Percentiles rank a stretch among this genome's conserved stretches.
Conservation (phyloP, 768 basidiomycete genomes). For the Cystobasidium ongulense region DNA sequence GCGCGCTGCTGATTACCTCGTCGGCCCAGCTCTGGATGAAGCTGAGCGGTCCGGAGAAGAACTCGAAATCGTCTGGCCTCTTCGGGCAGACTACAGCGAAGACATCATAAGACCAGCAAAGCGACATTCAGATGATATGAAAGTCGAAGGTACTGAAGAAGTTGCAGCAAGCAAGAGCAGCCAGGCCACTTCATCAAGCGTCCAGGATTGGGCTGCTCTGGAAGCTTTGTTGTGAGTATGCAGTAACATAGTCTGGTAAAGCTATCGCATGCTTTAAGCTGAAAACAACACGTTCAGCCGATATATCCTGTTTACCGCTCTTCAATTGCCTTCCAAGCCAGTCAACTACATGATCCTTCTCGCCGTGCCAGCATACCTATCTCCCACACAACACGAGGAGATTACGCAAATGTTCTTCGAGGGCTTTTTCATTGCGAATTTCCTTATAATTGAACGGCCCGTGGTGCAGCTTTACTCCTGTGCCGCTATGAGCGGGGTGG, state of each 20-base stretch:
- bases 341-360: conserved; percentile 81
- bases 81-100: conserved; percentile 42
- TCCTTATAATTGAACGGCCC: conserved; percentile 71
- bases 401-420: conserved; percentile 83
- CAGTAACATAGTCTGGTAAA: no score
- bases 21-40: conserved; percentile 70
- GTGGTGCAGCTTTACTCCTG: conserved; percentile 74
- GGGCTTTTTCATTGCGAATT: conserved; percentile 77
- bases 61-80: conserved; percentile 70
- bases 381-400: conserved; percentile 61
- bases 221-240: conserved; percentile 74
- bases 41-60: conserved; percentile 67
- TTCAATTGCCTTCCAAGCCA: conserved; percentile 69
- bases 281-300: conserved; percentile 57
- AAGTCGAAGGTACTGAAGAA: neutral
- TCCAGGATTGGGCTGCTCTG: conserved; percentile 72
- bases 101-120: neutral
- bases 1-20: conserved; percentile 60
- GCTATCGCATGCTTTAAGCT: neutral
- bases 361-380: conserved; percentile 59
- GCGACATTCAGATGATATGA: neutral
- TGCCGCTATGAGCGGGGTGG: conserved; percentile 62
- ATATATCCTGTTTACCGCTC: conserved; percentile 64
- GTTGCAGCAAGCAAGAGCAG: neutral
- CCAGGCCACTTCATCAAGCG: conserved; percentile 53